phyloP scores from a whole-genome alignment of 495 filamentous ascomycete genomes.

The Penicillium atrosanguineum region DNA sequence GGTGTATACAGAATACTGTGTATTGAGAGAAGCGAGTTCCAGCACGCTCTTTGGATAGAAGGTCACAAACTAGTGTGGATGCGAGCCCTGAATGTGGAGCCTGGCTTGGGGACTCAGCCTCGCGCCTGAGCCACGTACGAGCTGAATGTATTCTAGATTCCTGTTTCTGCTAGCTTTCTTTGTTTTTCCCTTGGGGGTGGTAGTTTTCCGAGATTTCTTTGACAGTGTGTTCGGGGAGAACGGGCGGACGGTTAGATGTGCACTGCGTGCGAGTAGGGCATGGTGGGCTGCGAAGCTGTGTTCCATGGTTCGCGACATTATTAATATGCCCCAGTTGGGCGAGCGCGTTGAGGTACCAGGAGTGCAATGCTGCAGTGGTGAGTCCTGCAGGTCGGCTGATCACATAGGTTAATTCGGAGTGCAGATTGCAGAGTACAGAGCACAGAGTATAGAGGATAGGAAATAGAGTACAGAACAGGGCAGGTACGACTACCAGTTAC shows the following conservation, averaged over 20 bases:
- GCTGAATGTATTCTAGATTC: not conserved
- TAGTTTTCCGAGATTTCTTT: not conserved
- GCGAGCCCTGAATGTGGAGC: conserved; percentile 34
- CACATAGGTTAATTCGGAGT: conserved; percentile 8
- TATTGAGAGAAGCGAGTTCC: conserved; percentile 23
- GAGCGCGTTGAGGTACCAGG: conserved; percentile 5
- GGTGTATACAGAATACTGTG: conserved; percentile 20
- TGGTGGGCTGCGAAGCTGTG: conserved; percentile 4
- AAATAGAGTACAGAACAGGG: no score
- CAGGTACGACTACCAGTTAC: no score
- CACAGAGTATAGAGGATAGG: not conserved
- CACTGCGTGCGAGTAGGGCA: not conserved
- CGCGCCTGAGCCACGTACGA: conserved; percentile 14
- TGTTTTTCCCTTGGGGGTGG: not conserved
- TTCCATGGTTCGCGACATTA: conserved; percentile 22
- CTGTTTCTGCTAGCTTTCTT: not conserved
- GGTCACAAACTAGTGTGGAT: conserved; percentile 26
- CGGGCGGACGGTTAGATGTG: not conserved
- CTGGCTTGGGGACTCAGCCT: conserved; percentile 22
- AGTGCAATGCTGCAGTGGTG: no score
- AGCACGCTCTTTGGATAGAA: conserved; percentile 24
- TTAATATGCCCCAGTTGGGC: conserved; percentile 11
- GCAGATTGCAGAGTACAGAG: not conserved
- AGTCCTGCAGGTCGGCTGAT: not conserved
- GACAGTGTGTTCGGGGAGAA: not conserved